Evolutionary conservation across 371 early-diverging fungal genomes (phyloP).

Genomic region (Blakeslea trispora): DNA sequence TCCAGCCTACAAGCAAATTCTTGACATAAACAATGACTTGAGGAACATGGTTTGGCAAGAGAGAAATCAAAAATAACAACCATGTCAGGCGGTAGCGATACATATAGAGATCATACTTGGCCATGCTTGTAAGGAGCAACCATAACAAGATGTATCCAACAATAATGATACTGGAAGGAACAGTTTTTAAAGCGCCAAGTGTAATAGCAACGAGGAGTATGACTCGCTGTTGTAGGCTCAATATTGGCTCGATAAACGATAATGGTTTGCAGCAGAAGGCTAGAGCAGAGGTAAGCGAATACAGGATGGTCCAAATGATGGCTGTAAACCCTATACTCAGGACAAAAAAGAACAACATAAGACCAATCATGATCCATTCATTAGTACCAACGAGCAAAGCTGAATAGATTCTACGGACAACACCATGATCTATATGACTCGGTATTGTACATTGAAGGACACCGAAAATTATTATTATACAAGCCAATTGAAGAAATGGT

Average conservation of each 20-base stretch:
- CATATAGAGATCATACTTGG: slow-evolving; percentile 21
- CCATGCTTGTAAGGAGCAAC: slow-evolving; percentile 9
- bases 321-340: slow-evolving; percentile 18
- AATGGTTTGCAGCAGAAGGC: slow-evolving; percentile 3
- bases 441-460: slow-evolving; percentile 10
- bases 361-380: slow-evolving; percentile 30
- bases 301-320: slow-evolving; percentile 11
- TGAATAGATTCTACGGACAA: neutral
- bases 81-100: slow-evolving; percentile 52
- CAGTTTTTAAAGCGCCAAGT: slow-evolving; percentile 18
- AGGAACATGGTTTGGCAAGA: slow-evolving; percentile 52
- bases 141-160: slow-evolving; percentile 10
- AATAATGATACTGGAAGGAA: slow-evolving; percentile 19
- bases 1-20: slow-evolving; percentile 54
- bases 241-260: neutral
- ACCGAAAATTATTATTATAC: neutral
- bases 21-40: slow-evolving; percentile 48
- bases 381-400: slow-evolving; percentile 23
- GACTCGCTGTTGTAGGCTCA: neutral
- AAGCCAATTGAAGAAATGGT: neutral
- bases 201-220: slow-evolving; percentile 6
- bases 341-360: slow-evolving; percentile 28
- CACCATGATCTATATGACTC: slow-evolving; percentile 9
- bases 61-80: slow-evolving; percentile 47
- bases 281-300: neutral